phyloP scores from a whole-genome alignment of 2,329 filamentous ascomycete species.

The Parastagonospora avenae region DNA sequence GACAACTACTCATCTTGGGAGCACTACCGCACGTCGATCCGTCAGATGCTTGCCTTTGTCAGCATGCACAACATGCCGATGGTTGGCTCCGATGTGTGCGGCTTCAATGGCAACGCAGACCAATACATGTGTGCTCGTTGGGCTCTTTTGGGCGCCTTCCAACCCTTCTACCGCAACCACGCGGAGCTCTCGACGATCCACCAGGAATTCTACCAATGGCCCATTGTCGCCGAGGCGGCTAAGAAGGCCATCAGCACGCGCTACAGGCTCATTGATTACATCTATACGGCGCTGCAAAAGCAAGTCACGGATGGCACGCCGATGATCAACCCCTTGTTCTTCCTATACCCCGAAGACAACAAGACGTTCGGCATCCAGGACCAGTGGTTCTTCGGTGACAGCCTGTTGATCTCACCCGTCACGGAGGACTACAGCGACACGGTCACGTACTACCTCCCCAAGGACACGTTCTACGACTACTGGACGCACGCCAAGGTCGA shows the following conservation, averaged over 20 bases:
- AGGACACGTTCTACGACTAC: slow-evolving; percentile 66
- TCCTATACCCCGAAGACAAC: slow-evolving; percentile 66
- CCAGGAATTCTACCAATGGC: slow-evolving; percentile 78
- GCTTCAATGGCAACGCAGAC: slow-evolving; percentile 70
- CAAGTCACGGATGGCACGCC: slow-evolving; percentile 68
- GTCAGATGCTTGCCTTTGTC: slow-evolving; percentile 53
- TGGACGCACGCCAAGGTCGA: slow-evolving; percentile 56
- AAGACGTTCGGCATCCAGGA: slow-evolving; percentile 58
- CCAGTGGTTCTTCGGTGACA: slow-evolving; percentile 66
- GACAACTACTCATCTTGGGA: slow-evolving; percentile 57
- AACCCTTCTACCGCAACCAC: slow-evolving; percentile 78
- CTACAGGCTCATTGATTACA: slow-evolving; percentile 79
- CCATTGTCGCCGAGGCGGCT: slow-evolving; percentile 65
- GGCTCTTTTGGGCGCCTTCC: slow-evolving; percentile 74
- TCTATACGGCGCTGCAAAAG: slow-evolving; percentile 72
- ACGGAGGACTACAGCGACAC: slow-evolving; percentile 57
- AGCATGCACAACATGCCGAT: slow-evolving; percentile 56
- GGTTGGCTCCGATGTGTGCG: slow-evolving; percentile 71
- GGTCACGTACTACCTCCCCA: slow-evolving; percentile 61
- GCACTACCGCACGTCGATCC: slow-evolving; percentile 51
- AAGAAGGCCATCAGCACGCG: slow-evolving; percentile 71
- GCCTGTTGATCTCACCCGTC: slow-evolving; percentile 63
- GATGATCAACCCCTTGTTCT: slow-evolving; percentile 73
- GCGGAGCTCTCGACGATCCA: slow-evolving; percentile 58
- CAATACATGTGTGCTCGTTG: slow-evolving; percentile 76